A percentile compares a stretch with the other conserved stretches of the same genome.
These are phyloP conservation scores for Aspergillus costaricaensis DNA, from an alignment of 2,329 filamentous ascomycete species.

Conservation along the genomic window DNA sequence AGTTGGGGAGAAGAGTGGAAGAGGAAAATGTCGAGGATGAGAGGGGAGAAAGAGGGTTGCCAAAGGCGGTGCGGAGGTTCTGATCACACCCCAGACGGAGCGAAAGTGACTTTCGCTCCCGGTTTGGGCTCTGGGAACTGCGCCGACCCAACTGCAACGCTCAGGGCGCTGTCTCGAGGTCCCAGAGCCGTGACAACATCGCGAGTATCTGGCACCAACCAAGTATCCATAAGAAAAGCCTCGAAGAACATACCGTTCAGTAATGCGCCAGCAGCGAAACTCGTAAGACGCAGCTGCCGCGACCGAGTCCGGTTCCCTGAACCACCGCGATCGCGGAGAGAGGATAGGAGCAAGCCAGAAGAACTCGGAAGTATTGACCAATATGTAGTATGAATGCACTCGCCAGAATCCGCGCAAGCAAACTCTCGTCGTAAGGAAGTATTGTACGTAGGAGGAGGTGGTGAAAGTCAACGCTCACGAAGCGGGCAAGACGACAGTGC, in stretches of 20 bases:
- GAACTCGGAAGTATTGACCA: constrained; percentile 16
- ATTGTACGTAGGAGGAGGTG: constrained; percentile 11
- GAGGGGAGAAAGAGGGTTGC: constrained; percentile 25
- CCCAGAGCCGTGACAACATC: neutral
- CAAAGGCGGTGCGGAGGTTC: constrained; percentile 45
- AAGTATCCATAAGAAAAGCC: constrained; percentile 17
- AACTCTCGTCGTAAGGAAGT: constrained; percentile 15
- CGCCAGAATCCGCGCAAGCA: constrained; percentile 18
- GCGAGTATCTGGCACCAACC: constrained; percentile 5
- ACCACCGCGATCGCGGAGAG: constrained; percentile 28
- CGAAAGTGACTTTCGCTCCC: constrained; percentile 26
- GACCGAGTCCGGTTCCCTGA: constrained; percentile 34
- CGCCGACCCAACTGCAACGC: constrained; percentile 21
- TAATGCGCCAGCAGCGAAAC: constrained; percentile 40
- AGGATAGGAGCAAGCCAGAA: constrained; percentile 2
- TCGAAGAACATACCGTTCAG: constrained; percentile 38
- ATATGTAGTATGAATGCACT: constrained; percentile 3
- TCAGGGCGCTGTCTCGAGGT: constrained; percentile 1
- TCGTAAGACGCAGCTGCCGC: constrained; percentile 35
- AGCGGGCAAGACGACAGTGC: constrained; percentile 36
- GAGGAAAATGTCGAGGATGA: constrained; percentile 15
- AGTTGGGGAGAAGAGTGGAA: constrained; percentile 4
- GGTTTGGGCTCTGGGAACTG: constrained; percentile 23
- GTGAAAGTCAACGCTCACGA: constrained; percentile 33
- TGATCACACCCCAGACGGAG: constrained; percentile 38